Percentiles rank a stretch among this genome's conserved stretches.
Evolutionary conservation across 2,329 filamentous ascomycete genomes (phyloP).

Genomic region (Verticillium nonalfalfae): DNA sequence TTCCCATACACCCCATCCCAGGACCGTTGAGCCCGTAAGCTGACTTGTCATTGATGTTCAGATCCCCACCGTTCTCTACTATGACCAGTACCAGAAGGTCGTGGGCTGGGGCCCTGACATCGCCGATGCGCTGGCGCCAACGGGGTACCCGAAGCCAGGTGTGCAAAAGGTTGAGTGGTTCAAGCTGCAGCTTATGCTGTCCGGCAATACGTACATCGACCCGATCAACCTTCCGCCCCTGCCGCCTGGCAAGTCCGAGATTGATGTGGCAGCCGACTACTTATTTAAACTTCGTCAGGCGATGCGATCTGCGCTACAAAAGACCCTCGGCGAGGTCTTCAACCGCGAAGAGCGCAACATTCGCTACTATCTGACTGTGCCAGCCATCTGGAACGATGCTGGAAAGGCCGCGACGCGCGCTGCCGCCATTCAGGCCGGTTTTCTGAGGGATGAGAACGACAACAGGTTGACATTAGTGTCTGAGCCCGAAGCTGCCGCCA

Average conservation of each 20-base stretch:
- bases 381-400: slow-evolving; percentile 98
- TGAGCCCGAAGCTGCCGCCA: slow-evolving; percentile 91
- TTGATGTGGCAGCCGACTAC: slow-evolving; percentile 98
- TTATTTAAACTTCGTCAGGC: slow-evolving; percentile 97
- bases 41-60: slow-evolving; percentile 24
- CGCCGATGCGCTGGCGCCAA: slow-evolving; percentile 90
- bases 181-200: slow-evolving; percentile 98
- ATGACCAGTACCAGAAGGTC: slow-evolving; percentile 98
- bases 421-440: slow-evolving; percentile 93
- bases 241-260: slow-evolving; percentile 95
- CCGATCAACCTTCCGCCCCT: slow-evolving; percentile 97
- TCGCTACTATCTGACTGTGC: slow-evolving; percentile 95
- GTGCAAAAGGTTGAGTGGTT: slow-evolving; percentile 99
- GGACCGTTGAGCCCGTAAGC: neutral
- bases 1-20: neutral
- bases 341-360: slow-evolving; percentile 98
- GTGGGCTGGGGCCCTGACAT: slow-evolving; percentile 99
- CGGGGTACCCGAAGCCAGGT: slow-evolving; percentile 93
- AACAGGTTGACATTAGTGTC: slow-evolving; percentile 92
- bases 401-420: slow-evolving; percentile 95
- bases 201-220: slow-evolving; percentile 97
- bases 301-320: slow-evolving; percentile 91
- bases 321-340: slow-evolving; percentile 95
- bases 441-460: slow-evolving; percentile 95
- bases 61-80: slow-evolving; percentile 99